Evolutionary conservation across 2,329 filamentous ascomycete genomes (phyloP).

Genomic region (Trichoderma aggressivum): DNA sequence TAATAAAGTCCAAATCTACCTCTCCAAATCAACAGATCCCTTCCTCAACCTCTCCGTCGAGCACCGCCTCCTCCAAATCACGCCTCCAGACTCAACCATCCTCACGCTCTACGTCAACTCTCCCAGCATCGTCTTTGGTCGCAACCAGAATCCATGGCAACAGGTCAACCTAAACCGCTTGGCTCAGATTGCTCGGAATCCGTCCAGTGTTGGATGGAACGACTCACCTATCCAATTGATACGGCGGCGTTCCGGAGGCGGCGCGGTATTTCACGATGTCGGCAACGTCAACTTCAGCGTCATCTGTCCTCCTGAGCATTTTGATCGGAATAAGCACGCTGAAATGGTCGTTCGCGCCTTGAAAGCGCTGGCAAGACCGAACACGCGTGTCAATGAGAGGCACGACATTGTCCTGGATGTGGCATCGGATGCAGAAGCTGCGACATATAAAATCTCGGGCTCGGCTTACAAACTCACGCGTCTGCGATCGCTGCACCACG

Average conservation of each 20-base stretch:
- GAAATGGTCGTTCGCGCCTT: slow-evolving; percentile 91
- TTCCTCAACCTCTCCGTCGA: slow-evolving; percentile 93
- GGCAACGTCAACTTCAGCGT: slow-evolving; percentile 96
- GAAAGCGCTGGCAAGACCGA: slow-evolving; percentile 52
- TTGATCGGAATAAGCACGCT: slow-evolving; percentile 83
- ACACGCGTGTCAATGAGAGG: slow-evolving; percentile 75
- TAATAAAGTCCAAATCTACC: slow-evolving; percentile 63
- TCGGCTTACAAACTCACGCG: slow-evolving; percentile 93
- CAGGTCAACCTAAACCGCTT: slow-evolving; percentile 75
- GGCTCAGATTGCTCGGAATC: slow-evolving; percentile 24
- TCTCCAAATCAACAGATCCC: slow-evolving; percentile 67
- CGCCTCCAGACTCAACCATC: slow-evolving; percentile 67
- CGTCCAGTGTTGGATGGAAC: slow-evolving; percentile 26
- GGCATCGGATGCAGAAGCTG: slow-evolving; percentile 17
- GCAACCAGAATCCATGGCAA: slow-evolving; percentile 97
- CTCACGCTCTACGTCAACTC: slow-evolving; percentile 86
- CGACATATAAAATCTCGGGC: slow-evolving; percentile 77
- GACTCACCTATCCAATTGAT: slow-evolving; percentile 57
- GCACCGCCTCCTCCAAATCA: slow-evolving; percentile 78
- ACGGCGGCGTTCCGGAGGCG: slow-evolving; percentile 81
- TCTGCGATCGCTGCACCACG: slow-evolving; percentile 81
- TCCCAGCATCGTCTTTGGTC: slow-evolving; percentile 84
- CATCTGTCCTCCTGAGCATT: slow-evolving; percentile 71
- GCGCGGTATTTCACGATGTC: slow-evolving; percentile 87
- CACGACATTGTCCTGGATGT: slow-evolving; percentile 85